These are phyloP conservation scores for Colletotrichum sp. DNA, from an alignment of 2,329 filamentous ascomycete species.

Conservation along the genomic window DNA sequence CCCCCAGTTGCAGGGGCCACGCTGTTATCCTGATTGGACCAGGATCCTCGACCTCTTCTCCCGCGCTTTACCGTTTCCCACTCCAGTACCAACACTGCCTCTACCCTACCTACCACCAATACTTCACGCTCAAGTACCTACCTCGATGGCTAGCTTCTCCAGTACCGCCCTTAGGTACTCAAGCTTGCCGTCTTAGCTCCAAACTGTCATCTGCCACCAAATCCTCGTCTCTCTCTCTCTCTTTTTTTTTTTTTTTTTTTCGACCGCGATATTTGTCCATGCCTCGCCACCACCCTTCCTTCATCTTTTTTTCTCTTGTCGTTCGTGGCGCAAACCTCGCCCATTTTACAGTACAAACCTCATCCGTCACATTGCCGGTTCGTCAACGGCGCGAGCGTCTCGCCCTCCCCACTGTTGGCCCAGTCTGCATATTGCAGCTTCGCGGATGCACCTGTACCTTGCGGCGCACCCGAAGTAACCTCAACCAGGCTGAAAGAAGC, in stretches of 20 bases:
- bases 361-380: neutral
- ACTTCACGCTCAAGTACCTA: neutral
- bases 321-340: neutral
- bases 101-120: neutral
- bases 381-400: neutral
- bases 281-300: neutral
- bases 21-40: slow-evolving; percentile 9
- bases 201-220: neutral
- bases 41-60: neutral
- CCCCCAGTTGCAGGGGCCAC: slow-evolving; percentile 1
- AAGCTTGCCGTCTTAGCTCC: neutral
- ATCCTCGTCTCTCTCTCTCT: neutral
- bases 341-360: neutral
- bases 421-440: neutral
- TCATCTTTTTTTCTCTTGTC: neutral
- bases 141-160: neutral
- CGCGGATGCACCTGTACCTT: neutral
- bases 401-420: neutral
- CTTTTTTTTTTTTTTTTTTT: neutral
- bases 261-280: neutral
- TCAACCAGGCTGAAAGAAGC: neutral
- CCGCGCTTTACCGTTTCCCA: slow-evolving; percentile 15
- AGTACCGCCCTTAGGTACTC: neutral
- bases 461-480: neutral
- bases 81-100: neutral